Evolutionary conservation across 495 filamentous ascomycete species (phyloP), one percentile per base, ranked within the genome.

Genomic region (Aspergillus hancockii): DNA sequence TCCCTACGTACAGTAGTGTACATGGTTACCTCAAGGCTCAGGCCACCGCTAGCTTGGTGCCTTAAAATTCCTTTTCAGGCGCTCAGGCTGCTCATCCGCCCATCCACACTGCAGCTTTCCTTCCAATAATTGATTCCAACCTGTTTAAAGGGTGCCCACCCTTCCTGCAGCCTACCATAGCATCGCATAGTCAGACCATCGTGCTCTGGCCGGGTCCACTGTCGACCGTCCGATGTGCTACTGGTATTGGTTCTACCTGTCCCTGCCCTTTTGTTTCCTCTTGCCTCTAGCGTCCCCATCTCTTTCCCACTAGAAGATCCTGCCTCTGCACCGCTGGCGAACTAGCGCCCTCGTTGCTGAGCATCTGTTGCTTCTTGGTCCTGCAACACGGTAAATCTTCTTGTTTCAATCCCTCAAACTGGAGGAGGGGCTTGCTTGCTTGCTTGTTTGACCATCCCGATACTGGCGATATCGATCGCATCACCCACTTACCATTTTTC

Each of bases 161-260:
- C 30, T 57, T 41, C 14, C 43, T 50, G 31, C 60, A 43, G 54
- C 50, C 32, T 38, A 25, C 34, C 19, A 23, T 14, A n/a, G 52
- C 30, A 53, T 31, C 43, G 25, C 30, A 67, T 59, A 66, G 61
- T 76, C 71, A 76, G 71, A 66, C 70, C 73, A 75, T 75, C 68
- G 70, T 72, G 63, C 64, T 54, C 65, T 63, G 58, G 67, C 60
- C 57, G 51, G 58, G 47, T 67, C 69, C 67, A 72, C 68, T 62
- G 43, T 61, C 18, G 65, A 59, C 62, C 60, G 63, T 68, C 65
- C 63, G 58, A 64, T 53, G 56, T 66, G 56, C 59, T 69, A 58
- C 66, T 70, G 69, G 72, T 65, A 73, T 74, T 71, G 64, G 60
- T 61, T 43, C 59, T 66, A 55, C 55, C 1, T 61, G 60, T 63